A percentile compares a stretch with the other conserved stretches of the same genome.
Evolutionary conservation across 106 monocot species (phyloP).

Genomic region (Xerophyta viscosa): DNA sequence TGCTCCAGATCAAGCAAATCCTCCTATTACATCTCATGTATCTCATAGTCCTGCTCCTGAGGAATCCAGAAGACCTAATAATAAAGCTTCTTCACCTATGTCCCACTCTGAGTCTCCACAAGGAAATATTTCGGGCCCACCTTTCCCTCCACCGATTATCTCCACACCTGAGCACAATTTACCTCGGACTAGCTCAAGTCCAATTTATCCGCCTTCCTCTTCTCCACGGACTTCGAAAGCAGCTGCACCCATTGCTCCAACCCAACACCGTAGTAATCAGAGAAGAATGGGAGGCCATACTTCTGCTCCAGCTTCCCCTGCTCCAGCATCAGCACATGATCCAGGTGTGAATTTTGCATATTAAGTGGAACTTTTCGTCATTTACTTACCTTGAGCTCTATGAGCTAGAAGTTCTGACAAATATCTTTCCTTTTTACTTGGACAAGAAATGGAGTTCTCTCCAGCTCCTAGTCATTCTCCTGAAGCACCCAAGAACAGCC

Average conservation of each 20-base stretch:
- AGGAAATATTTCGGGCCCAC: conserved; percentile 5
- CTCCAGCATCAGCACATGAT: conserved; percentile 24
- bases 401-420: not conserved
- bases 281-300: conserved; percentile 13
- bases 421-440: not conserved
- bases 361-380: not conserved
- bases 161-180: not conserved
- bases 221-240: conserved; percentile 8
- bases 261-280: conserved; percentile 6
- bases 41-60: not conserved
- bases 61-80: not conserved
- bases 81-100: conserved; percentile 4
- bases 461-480: conserved; percentile 29
- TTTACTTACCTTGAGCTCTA: not conserved
- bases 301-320: conserved; percentile 23
- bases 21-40: not conserved
- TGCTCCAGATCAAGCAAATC: not conserved
- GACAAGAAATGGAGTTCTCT: conserved; percentile 19
- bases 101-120: conserved; percentile 16
- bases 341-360: conserved; percentile 31
- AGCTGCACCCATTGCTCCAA: conserved; percentile 12
- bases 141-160: conserved; percentile 19
- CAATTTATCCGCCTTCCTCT: conserved; percentile 11
- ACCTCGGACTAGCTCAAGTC: conserved; percentile 6
- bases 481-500: conserved; percentile 12